Evolutionary conservation across 139 green algal species (phyloP).

Genomic region (Tetradesmus lagerheimii): DNA sequence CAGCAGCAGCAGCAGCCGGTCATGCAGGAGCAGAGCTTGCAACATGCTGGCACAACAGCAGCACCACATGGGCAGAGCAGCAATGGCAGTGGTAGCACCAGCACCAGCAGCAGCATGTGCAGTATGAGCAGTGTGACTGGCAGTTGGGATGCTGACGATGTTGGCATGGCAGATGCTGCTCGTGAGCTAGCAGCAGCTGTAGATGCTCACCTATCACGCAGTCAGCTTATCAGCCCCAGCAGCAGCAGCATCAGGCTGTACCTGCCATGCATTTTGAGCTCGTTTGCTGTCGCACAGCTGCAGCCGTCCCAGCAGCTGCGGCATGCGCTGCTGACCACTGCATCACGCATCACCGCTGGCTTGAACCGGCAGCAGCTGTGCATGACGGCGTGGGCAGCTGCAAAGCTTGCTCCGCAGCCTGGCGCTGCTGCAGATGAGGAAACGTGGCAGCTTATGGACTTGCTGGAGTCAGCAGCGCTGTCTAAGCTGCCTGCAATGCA

Average conservation of each 20-base stretch:
- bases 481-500: neutral
- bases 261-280: neutral
- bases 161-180: neutral
- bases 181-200: neutral
- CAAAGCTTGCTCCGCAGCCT: neutral
- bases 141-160: constrained; percentile 1
- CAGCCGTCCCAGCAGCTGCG: neutral
- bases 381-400: constrained; percentile 35
- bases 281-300: neutral
- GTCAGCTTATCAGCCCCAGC: neutral
- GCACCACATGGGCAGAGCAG: neutral
- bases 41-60: neutral
- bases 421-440: neutral
- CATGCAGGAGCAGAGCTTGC: neutral
- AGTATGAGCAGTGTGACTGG: neutral
- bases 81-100: constrained; percentile 19
- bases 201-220: neutral
- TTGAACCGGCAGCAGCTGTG: constrained; percentile 40
- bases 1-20: neutral
- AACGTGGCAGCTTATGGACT: constrained; percentile 22
- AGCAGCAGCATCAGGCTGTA: neutral
- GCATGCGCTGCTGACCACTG: neutral
- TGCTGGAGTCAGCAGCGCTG: neutral
- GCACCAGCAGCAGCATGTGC: constrained; percentile 14
- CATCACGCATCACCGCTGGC: neutral